phyloP scores from a whole-genome alignment of 345 rosid genomes.

The Iberis pinnata region DNA sequence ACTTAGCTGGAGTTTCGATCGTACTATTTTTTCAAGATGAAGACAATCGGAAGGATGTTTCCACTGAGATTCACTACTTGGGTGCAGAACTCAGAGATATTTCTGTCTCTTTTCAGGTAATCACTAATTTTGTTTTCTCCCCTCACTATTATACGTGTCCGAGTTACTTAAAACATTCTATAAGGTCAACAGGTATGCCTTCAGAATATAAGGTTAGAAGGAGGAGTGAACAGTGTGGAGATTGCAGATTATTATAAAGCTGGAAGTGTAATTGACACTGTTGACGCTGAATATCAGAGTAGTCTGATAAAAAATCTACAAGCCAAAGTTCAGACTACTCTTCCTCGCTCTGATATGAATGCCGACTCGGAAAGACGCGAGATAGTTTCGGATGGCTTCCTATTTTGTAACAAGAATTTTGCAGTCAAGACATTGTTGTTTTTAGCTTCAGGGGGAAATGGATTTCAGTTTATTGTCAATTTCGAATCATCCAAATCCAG shows the following conservation, averaged over 20 bases:
- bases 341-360: slow-evolving; percentile 45
- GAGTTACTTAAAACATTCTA: slow-evolving; percentile 23
- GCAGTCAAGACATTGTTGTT: slow-evolving; percentile 53
- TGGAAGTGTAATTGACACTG: slow-evolving; percentile 25
- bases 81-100: slow-evolving; percentile 61
- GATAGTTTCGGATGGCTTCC: slow-evolving; percentile 34
- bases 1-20: slow-evolving; percentile 60
- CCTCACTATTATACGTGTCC: slow-evolving; percentile 13
- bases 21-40: slow-evolving; percentile 64
- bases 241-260: slow-evolving; percentile 44
- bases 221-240: slow-evolving; percentile 54
- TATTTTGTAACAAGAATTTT: slow-evolving; percentile 32
- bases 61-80: slow-evolving; percentile 46
- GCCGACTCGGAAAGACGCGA: slow-evolving; percentile 32
- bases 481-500: slow-evolving; percentile 38
- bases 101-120: slow-evolving; percentile 65
- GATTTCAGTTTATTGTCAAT: slow-evolving; percentile 36
- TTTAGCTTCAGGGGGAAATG: slow-evolving; percentile 47
- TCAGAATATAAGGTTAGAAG: slow-evolving; percentile 59
- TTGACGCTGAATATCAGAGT: slow-evolving; percentile 27
- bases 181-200: slow-evolving; percentile 67
- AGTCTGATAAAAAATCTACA: slow-evolving; percentile 47
- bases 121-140: slow-evolving; percentile 17
- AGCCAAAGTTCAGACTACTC: slow-evolving; percentile 49
- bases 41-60: slow-evolving; percentile 30